These are phyloP conservation scores for Pythium brassicae DNA, from an alignment of 352 stramenopile species.

Conservation along the genomic window DNA sequence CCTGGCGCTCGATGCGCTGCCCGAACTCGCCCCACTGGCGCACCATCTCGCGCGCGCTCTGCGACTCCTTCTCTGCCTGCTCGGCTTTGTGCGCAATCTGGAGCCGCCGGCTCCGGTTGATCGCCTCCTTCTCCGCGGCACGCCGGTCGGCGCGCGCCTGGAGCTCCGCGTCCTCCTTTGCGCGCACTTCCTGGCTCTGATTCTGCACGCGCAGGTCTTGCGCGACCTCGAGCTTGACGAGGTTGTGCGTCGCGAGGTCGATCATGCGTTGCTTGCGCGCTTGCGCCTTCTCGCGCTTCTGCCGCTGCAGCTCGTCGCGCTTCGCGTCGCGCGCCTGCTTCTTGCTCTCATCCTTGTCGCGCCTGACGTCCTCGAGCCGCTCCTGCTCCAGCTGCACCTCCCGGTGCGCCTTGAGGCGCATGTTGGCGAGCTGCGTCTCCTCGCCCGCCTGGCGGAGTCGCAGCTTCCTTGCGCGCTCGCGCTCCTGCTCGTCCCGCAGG, in stretches of 20 bases:
- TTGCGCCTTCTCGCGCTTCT: slow-evolving; percentile 55
- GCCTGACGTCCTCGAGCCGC: slow-evolving; percentile 56
- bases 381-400: slow-evolving; percentile 57
- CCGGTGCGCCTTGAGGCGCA: slow-evolving; percentile 55
- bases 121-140: slow-evolving; percentile 58
- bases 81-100: slow-evolving; percentile 55
- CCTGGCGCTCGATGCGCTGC: slow-evolving; percentile 45
- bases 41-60: slow-evolving; percentile 43
- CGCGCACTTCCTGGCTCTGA: slow-evolving; percentile 65
- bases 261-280: slow-evolving; percentile 83
- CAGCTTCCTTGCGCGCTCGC: slow-evolving; percentile 35
- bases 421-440: slow-evolving; percentile 65
- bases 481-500: slow-evolving; percentile 46
- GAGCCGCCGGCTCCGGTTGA: slow-evolving; percentile 45
- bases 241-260: slow-evolving; percentile 66
- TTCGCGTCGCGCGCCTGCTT: slow-evolving; percentile 62
- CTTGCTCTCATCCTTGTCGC: slow-evolving; percentile 67
- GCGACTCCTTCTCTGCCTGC: slow-evolving; percentile 27
- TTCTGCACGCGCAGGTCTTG: slow-evolving; percentile 57
- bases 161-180: slow-evolving; percentile 66
- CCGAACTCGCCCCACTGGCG: slow-evolving; percentile 71
- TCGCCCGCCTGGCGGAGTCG: slow-evolving; percentile 46
- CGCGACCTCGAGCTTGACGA: slow-evolving; percentile 63
- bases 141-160: slow-evolving; percentile 53
- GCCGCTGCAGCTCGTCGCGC: slow-evolving; percentile 47